These are phyloP conservation scores for Tetracladium maxilliforme DNA, from an alignment of 2,329 filamentous ascomycete genomes.

Conservation along the genomic window DNA sequence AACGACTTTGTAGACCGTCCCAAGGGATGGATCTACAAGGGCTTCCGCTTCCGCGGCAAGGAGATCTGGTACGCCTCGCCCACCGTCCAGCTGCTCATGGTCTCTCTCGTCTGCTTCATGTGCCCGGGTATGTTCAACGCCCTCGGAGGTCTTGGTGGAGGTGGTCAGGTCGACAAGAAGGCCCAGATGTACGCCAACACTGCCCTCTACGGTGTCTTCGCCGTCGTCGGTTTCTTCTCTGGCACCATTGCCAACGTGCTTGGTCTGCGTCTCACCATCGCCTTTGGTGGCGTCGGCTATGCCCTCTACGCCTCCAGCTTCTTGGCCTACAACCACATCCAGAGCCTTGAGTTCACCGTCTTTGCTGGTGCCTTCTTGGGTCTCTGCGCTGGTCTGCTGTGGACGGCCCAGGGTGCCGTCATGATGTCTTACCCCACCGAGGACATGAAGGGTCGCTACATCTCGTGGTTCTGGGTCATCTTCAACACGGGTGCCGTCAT, in stretches of 20 bases:
- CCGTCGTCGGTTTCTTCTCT: conserved; percentile 53
- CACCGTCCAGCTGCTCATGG: conserved; percentile 55
- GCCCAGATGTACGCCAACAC: conserved; percentile 23
- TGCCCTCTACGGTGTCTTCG: conserved; percentile 33
- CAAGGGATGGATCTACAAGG: conserved; percentile 53
- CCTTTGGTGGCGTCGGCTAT: conserved; percentile 64
- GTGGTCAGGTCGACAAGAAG: conserved; percentile 38
- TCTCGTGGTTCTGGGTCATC: conserved; percentile 87
- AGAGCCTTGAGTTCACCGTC: conserved; percentile 55
- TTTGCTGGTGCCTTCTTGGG: conserved; percentile 67
- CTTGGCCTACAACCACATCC: conserved; percentile 53
- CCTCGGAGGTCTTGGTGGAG: conserved; percentile 48
- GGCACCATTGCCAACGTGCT: conserved; percentile 67
- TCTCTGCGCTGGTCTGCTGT: conserved; percentile 65
- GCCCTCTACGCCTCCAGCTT: conserved; percentile 59
- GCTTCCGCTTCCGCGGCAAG: conserved; percentile 34
- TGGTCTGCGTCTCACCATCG: conserved; percentile 52
- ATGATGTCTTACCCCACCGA: conserved; percentile 86
- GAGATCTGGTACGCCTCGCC: conserved; percentile 62
- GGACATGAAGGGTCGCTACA: conserved; percentile 71
- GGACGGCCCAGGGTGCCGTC: conserved; percentile 72
- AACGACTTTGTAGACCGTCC: no score
- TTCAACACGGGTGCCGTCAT: conserved; percentile 89
- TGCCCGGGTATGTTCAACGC: conserved; percentile 65
- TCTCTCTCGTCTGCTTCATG: conserved; percentile 56